Evolutionary conservation across 2,329 filamentous ascomycete species (phyloP), one percentile per base, ranked within the genome.

Genomic region (Dryadomyces sulphureus): DNA sequence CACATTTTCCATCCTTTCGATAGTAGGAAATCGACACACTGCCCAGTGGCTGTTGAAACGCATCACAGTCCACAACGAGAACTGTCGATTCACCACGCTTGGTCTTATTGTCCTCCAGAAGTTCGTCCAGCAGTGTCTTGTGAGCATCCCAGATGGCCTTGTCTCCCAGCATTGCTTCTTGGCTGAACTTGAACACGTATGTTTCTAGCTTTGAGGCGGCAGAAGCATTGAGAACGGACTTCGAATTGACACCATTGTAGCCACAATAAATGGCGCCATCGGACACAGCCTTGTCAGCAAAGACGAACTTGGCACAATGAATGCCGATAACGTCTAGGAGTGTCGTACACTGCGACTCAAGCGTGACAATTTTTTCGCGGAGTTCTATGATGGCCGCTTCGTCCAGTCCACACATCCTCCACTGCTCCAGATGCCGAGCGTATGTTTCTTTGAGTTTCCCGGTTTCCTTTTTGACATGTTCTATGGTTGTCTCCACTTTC

Each of bases 31-130:
- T 48, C 14, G 22, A 30, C 4, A 19, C 46, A 14, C 30, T 20
- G 9, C 45, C 38, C 9, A 44, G 38, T 2, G 21, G n/a, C 17
- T 30, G 20, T 2, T 25, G 25, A 6, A 45, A 7, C 5, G 47
- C 43, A 27, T 48, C 43, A 19, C 27, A 45, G 39, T 48, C 47
- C 3, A 45, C 12, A 3, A 48, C 6, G 12, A 45, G 16, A 34
- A 48, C n/a, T 4, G 19, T n/a, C 7, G 36, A 12, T 6, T 36
- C 21, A 1, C 2, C 22, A 4, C 2, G 20, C 12, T 9, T 16
- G 20, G 12, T 27, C 1, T 36, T 9, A 1, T 11, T 11, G 9
- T 17, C 7, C 4, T 11, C 12, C 1, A 48, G 46, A 12, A 48
- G 32, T 14, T 48, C 30, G 2, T 21, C 9, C 5, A 48, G 42